Percentiles rank a stretch among this genome's conserved stretches.
Evolutionary conservation across 2,329 filamentous ascomycete species (phyloP).

Genomic region (Septoria linicola): DNA sequence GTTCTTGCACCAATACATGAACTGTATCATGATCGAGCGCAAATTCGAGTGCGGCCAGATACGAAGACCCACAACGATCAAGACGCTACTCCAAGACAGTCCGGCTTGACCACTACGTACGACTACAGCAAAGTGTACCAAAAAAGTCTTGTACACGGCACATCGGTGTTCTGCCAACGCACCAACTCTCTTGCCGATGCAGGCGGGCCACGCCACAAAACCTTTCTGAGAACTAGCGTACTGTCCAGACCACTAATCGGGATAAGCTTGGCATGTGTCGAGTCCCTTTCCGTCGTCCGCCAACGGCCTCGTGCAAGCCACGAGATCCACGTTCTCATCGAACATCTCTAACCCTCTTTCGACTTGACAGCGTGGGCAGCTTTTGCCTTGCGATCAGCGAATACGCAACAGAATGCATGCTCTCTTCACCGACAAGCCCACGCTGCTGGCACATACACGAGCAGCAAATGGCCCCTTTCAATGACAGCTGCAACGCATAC

Average conservation of each 20-base stretch:
- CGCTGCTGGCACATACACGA: no score
- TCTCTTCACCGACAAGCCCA: no score
- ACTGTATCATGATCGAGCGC: no score
- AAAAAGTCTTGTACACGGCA: not conserved
- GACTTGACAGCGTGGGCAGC: no score
- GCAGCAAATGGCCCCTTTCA: no score
- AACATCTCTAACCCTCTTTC: not conserved
- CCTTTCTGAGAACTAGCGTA: not conserved
- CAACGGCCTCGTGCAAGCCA: not conserved
- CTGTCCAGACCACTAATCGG: not conserved
- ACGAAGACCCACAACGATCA: not conserved
- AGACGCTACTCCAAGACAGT: not conserved
- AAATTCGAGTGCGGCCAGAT: no score
- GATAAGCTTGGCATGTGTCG: not conserved
- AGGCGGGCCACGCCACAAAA: not conserved
- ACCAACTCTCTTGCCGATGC: not conserved
- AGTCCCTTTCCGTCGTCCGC: not conserved
- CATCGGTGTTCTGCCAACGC: not conserved
- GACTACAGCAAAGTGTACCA: not conserved
- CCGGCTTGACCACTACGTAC: not conserved
- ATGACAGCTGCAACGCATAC: no score
- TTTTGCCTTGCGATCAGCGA: no score
- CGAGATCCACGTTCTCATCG: not conserved
- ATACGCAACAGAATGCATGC: no score
- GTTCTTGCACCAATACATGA: no score